These are phyloP conservation scores for Ensete glaucum DNA, from an alignment of 176 grass and related monocot species.

Conservation along the genomic window DNA sequence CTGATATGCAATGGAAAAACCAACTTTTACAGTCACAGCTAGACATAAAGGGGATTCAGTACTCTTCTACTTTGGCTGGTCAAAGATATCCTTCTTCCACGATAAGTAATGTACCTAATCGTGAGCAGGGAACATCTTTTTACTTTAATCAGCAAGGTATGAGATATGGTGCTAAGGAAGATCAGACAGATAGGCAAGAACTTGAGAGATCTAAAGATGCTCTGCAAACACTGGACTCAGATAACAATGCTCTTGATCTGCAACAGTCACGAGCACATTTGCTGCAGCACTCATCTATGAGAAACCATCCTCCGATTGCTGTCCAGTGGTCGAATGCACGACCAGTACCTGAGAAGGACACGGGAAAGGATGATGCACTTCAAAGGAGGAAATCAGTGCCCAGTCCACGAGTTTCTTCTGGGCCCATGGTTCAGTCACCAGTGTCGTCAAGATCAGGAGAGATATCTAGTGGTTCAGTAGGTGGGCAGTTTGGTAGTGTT, in stretches of 20 bases:
- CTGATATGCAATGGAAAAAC: slow-evolving; percentile 76
- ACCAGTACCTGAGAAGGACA: slow-evolving; percentile 48
- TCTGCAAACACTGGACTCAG: slow-evolving; percentile 42
- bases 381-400: slow-evolving; percentile 63
- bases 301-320: slow-evolving; percentile 42
- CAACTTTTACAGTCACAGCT: slow-evolving; percentile 49
- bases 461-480: slow-evolving; percentile 81
- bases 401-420: slow-evolving; percentile 57
- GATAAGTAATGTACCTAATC: slow-evolving; percentile 48
- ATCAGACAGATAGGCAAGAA: slow-evolving; percentile 48
- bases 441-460: slow-evolving; percentile 97
- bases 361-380: slow-evolving; percentile 61
- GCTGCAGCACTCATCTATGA: slow-evolving; percentile 35
- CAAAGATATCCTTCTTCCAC: slow-evolving; percentile 60
- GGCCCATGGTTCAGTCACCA: slow-evolving; percentile 67
- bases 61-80: slow-evolving; percentile 44
- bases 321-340: slow-evolving; percentile 50
- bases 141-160: slow-evolving; percentile 53
- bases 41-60: slow-evolving; percentile 58
- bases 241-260: slow-evolving; percentile 42
- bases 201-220: slow-evolving; percentile 50
- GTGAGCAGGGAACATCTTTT: slow-evolving; percentile 48
- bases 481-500: slow-evolving; percentile 67
- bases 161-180: slow-evolving; percentile 58
- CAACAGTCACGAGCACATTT: slow-evolving; percentile 45